Percentiles rank a stretch among this genome's conserved stretches.
Evolutionary conservation across 2,329 filamentous ascomycete genomes (phyloP).

Genomic region (Fusarium sp.): DNA sequence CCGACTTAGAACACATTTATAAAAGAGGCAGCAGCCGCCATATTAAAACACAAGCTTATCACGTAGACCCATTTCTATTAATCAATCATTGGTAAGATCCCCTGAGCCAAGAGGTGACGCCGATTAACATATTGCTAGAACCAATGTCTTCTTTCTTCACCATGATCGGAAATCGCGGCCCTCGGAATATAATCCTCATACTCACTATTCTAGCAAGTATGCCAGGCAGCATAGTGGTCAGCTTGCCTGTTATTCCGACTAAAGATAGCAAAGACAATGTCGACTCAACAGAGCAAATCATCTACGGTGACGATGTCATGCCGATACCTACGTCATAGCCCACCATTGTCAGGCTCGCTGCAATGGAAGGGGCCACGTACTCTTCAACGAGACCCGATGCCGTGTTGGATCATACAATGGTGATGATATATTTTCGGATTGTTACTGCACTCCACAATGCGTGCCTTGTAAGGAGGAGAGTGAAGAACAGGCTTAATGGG

Average conservation of each 20-base stretch:
- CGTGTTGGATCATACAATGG: neutral
- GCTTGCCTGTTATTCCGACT: neutral
- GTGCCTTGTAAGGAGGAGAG: neutral
- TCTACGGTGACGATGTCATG: neutral
- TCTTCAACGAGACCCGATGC: neutral
- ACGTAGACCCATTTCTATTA: neutral
- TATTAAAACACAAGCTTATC: neutral
- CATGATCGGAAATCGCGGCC: neutral
- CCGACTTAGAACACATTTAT: rapidly evolving
- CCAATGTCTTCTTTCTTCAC: neutral
- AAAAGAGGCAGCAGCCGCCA: neutral
- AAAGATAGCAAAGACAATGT: neutral
- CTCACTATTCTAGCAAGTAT: neutral
- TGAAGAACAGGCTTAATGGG: neutral
- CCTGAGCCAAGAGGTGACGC: neutral
- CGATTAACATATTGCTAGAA: neutral
- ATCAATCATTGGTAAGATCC: neutral
- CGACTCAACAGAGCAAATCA: neutral
- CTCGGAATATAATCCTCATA: neutral
- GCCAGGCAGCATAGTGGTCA: neutral
- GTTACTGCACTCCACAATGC: neutral
- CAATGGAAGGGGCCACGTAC: neutral
- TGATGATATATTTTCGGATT: neutral
- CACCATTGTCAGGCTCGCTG: neutral
- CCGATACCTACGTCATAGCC: neutral